Evolutionary conservation across 495 filamentous ascomycete genomes (phyloP).

Genomic region (Penicillium alfredii): DNA sequence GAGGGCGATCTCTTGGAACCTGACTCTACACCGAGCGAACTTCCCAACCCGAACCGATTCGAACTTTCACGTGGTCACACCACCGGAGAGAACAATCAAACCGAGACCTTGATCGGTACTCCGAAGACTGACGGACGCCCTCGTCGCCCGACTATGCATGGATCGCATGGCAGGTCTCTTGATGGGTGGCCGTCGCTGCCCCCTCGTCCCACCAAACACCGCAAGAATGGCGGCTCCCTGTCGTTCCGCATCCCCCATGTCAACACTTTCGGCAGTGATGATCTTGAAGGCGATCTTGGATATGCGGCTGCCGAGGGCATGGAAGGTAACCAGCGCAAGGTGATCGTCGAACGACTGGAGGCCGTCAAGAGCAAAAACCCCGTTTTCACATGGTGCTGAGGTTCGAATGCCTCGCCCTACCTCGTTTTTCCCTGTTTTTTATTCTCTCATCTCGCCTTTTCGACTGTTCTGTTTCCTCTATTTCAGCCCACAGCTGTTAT

Average conservation of each 20-base stretch:
- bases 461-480: conserved; percentile 12
- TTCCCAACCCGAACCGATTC: conserved; percentile 80
- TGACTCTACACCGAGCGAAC: conserved; percentile 54
- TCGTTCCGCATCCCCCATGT: conserved; percentile 27
- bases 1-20: conserved; percentile 71
- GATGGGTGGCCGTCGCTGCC: conserved; percentile 39
- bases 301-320: conserved; percentile 91
- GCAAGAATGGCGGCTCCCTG: conserved; percentile 39
- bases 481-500: conserved; percentile 1
- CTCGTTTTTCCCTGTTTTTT: conserved; percentile 2
- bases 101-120: conserved; percentile 31
- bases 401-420: conserved; percentile 1
- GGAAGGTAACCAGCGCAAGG: conserved; percentile 82
- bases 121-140: too few relatives aligned
- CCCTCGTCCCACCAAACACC: conserved; percentile 29
- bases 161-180: conserved; percentile 29
- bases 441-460: conserved; percentile 5
- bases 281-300: conserved; percentile 85
- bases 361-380: conserved; percentile 92
- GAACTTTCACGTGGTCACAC: conserved; percentile 59
- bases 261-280: conserved; percentile 57
- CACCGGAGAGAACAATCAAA: conserved; percentile 35
- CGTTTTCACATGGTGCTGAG: conserved; percentile 95
- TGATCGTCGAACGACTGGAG: conserved; percentile 94
- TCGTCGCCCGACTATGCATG: conserved; percentile 20